Percentiles rank a stretch among this genome's conserved stretches.
Conservation (phyloP, 331 rosid genomes). For the Dryas integrifolia region DNA sequence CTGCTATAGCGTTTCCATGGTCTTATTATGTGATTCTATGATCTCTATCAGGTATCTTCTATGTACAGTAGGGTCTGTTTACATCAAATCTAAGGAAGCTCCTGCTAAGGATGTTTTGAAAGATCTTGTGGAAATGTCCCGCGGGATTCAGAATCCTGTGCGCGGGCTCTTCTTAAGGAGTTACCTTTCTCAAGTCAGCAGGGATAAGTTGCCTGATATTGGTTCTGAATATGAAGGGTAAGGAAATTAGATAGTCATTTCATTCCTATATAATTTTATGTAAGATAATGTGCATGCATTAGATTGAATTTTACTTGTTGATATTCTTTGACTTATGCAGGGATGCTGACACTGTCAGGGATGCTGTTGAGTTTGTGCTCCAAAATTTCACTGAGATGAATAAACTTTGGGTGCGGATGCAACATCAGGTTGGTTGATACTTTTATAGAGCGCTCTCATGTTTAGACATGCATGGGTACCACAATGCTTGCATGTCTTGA, state of each 20-base stretch:
- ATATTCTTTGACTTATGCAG: conserved; percentile 41
- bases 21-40: conserved; percentile 18
- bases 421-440: conserved; percentile 90
- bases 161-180: conserved; percentile 97
- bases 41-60: conserved; percentile 73
- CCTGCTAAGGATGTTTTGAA: conserved; percentile 96
- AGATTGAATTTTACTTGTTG: conserved; percentile 31
- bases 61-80: conserved; percentile 96
- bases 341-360: conserved; percentile 89
- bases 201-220: conserved; percentile 95
- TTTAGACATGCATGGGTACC: conserved; percentile 66
- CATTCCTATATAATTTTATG: not conserved
- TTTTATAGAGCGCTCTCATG: conserved; percentile 41
- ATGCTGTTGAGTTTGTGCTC: conserved; percentile 96
- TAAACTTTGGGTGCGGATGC: conserved; percentile 99
- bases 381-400: conserved; percentile 99
- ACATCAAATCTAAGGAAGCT: conserved; percentile 96
- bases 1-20: not conserved
- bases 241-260: conserved; percentile 30
- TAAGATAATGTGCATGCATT: conserved; percentile 14
- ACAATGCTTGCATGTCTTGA: conserved; percentile 80
- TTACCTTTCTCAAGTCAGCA: conserved; percentile 97
- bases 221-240: conserved; percentile 99
- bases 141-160: conserved; percentile 95
- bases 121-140: conserved; percentile 99